Evolutionary conservation across 306 rosid genomes (phyloP).

Genomic region (Trifolium subterraneum): DNA sequence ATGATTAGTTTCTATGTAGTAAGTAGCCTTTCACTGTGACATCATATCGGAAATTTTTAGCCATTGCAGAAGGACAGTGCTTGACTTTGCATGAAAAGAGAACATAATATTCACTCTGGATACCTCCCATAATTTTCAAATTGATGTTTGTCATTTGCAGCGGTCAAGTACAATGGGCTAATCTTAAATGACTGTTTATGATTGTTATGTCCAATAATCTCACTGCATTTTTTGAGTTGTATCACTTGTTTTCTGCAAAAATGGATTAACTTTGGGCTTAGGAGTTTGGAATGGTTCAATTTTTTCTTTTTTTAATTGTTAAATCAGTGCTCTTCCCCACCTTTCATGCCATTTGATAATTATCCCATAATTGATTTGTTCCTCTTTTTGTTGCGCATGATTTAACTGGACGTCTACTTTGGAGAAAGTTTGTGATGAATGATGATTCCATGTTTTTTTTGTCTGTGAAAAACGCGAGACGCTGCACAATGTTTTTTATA

Average conservation of each 20-base stretch:
- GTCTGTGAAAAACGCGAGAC: not conserved
- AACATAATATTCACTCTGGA: slow-evolving; percentile 13
- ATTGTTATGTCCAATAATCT: slow-evolving; percentile 9
- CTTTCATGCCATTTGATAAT: slow-evolving; percentile 8
- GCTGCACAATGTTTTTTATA: not conserved
- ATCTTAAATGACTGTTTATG: slow-evolving; percentile 26
- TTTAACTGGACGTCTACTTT: not conserved
- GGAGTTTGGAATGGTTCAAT: slow-evolving; percentile 20
- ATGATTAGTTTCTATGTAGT: slow-evolving; percentile 42
- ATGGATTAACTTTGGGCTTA: not conserved
- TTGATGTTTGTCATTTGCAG: slow-evolving; percentile 32
- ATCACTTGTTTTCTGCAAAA: not conserved
- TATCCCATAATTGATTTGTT: not conserved
- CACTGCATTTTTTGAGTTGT: slow-evolving; percentile 31
- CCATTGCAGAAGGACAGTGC: not conserved
- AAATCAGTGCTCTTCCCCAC: slow-evolving; percentile 22
- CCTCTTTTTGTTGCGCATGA: not conserved
- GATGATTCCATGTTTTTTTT: not conserved
- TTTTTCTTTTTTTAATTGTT: not conserved
- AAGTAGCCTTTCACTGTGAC: slow-evolving; percentile 28
- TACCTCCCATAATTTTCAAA: slow-evolving; percentile 23
- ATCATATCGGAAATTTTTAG: slow-evolving; percentile 26
- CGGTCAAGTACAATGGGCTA: slow-evolving; percentile 27
- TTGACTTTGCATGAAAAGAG: slow-evolving; percentile 31
- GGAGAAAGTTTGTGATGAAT: not conserved